Base-by-base conservation (phyloP, 2,329 filamentous ascomycete species). In the Beauveria brongniartii region DNA sequence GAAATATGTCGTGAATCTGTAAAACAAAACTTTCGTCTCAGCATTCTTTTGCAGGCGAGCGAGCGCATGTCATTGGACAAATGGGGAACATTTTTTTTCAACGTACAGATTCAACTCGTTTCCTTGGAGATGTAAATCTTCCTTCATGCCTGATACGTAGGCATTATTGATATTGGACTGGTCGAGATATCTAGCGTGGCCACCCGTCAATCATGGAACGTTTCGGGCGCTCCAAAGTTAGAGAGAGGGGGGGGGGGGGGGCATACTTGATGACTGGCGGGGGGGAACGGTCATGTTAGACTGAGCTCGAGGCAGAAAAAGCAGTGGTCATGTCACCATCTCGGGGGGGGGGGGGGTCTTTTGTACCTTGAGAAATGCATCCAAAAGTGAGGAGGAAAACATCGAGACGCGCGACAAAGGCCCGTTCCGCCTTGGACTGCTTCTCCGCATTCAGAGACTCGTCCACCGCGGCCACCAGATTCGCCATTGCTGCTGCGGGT, bases 1-100 rank as follows among this genome's bases (percentile, higher is more conserved):
- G 76, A 82, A 87, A 48, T 77, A 78, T 1, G 80, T 78, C 57
- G 68, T 69, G 61, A 75, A 68, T 53, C 66, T 67, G 5, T 14
- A 18, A 22, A 2, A 8, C 14, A 22, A 5, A 12, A 34, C 12
- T 34, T 4, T 34, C 24, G 3, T 34, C 52, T 58, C 20, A 57
- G 47, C 24, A 24, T 40, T 4, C 30, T 34, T 34, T 3, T 43
- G 20, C 18, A 3, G 14, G 6, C 24, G 28, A 10, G 26, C 26
- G 30, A 34, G 30, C 30, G n/a, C 30, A 34, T 34, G 30, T 12
- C 28, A 46, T 20, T 28, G n/a, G 18, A 30, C 26, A 34, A 60
- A 6, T 4, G 4, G 2, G n/a, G 22, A 22, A 26, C 9, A 5
- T 34, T 1, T 34, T 5, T 5, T 5, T 1, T 5, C 16, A 16